Percentiles rank a stretch among this genome's conserved stretches.
Evolutionary conservation across 768 basidiomycete genomes (phyloP).

Genomic region (Boletus fagicola): DNA sequence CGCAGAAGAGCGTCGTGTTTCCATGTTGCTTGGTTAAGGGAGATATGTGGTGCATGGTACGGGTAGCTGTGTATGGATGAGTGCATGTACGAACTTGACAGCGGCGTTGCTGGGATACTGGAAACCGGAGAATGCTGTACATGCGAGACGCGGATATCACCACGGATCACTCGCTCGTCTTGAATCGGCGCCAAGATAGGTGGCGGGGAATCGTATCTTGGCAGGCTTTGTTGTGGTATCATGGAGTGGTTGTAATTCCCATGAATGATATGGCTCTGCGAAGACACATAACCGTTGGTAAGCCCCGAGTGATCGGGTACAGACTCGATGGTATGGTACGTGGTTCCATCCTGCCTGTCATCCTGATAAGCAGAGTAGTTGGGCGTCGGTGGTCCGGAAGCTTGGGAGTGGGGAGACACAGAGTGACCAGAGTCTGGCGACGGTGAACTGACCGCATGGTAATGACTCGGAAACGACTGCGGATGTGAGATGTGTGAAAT

Average conservation of each 20-base stretch:
- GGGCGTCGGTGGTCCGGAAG: slow-evolving; percentile 33
- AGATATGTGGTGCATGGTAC: slow-evolving; percentile 38
- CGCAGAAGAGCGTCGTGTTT: slow-evolving; percentile 46
- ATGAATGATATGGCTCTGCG: slow-evolving; percentile 30
- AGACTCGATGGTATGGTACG: slow-evolving; percentile 38
- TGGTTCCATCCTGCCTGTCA: slow-evolving; percentile 38
- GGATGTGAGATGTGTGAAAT: slow-evolving; percentile 61
- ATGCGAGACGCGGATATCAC: slow-evolving; percentile 30
- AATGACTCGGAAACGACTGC: slow-evolving; percentile 42
- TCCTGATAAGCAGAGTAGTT: slow-evolving; percentile 48
- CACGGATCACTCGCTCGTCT: slow-evolving; percentile 34
- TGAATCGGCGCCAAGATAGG: slow-evolving; percentile 59
- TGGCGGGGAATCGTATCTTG: slow-evolving; percentile 51
- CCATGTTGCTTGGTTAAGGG: slow-evolving; percentile 44
- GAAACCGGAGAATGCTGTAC: slow-evolving; percentile 32
- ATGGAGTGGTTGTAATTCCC: slow-evolving; percentile 23
- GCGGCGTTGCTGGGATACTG: slow-evolving; percentile 33
- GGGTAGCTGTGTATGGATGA: slow-evolving; percentile 41
- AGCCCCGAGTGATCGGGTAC: slow-evolving; percentile 30
- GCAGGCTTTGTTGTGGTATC: slow-evolving; percentile 22
- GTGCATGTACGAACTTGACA: slow-evolving; percentile 40
- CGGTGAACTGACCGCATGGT: slow-evolving; percentile 38
- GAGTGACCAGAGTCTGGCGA: slow-evolving; percentile 55
- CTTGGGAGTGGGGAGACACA: slow-evolving; percentile 36
- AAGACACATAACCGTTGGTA: slow-evolving; percentile 33